Evolutionary conservation across 139 green algal genomes (phyloP).

Genomic region (Coelastrella sp.): DNA sequence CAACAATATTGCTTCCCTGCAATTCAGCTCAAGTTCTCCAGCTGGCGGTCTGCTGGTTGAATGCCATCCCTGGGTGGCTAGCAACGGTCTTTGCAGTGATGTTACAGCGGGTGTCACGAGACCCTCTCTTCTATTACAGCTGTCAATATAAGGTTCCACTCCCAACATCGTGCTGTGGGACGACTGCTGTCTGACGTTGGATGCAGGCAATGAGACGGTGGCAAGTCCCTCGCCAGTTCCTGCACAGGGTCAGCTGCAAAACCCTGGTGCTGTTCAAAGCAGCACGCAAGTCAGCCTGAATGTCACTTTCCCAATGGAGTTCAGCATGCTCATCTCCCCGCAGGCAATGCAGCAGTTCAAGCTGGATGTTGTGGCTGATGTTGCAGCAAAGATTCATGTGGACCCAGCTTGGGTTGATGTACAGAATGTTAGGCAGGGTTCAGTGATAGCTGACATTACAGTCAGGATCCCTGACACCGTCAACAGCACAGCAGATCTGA

Average conservation of each 20-base stretch:
- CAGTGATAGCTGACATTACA: conserved; percentile 2
- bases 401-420: neutral
- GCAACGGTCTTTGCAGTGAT: too few relatives aligned
- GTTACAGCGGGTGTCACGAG: too few relatives aligned
- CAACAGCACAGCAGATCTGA: neutral
- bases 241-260: too few relatives aligned
- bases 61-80: too few relatives aligned
- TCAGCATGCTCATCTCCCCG: neutral
- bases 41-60: too few relatives aligned
- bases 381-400: neutral
- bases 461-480: neutral
- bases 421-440: neutral
- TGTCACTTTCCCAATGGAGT: conserved; percentile 10
- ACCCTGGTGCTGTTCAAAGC: neutral
- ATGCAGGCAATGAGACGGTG: neutral
- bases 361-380: neutral
- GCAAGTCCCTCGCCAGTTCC: neutral
- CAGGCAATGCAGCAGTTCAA: neutral
- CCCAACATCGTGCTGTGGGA: too few relatives aligned
- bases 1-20: too few relatives aligned
- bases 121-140: too few relatives aligned
- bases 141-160: too few relatives aligned
- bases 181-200: too few relatives aligned
- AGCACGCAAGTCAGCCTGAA: neutral
- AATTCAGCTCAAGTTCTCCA: too few relatives aligned